Evolutionary conservation across 306 rosid genomes (phyloP), one percentile per base, ranked within the genome.

Genomic region (Glycine latifolia): DNA sequence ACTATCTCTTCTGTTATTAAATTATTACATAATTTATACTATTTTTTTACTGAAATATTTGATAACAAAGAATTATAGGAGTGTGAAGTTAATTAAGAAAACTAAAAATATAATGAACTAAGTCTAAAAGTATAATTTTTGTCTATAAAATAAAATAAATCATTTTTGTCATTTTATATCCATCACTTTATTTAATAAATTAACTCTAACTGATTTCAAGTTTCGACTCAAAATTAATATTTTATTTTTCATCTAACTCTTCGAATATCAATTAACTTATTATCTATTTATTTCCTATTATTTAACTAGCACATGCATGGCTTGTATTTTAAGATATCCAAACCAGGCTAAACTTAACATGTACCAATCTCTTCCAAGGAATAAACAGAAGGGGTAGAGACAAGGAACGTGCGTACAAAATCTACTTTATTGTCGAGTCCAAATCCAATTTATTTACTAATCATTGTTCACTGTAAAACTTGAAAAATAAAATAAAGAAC

Each of bases 391-490:
- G 59, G 59, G 8, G 8, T n/a, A 1, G 1, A 46, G 49, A 7
- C 10, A 46, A 46, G 9, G 49, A 10, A 7, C 11, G 50, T 46
- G 50, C 50, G 11, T 46, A 7, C 56, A 68, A 56, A 37, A 16
- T 61, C 43, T 58, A 59, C 44, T 5, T 75, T 75, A 56, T 43
- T 11, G 55, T 58, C 43, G 17, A 17, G 12, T 75, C 56, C 55
- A 17, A 16, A 59, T 60, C 56, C 71, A 44, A 58, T 75, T 75
- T 75, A 43, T 43, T 12, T 61, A 17, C 71, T 48, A 43, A 43
- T 4, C 15, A 62, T 48, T 49, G 0, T 49, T 66, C 31, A 39
- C 54, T 37, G 48, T 52, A 43, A 69, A 56, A 44, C 55, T 60
- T 11, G 31, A 12, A 17, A 74, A 59, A 3, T 37, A 37, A 37